Evolutionary conservation across 306 rosid genomes (phyloP).

Genomic region (Quercus alba): DNA sequence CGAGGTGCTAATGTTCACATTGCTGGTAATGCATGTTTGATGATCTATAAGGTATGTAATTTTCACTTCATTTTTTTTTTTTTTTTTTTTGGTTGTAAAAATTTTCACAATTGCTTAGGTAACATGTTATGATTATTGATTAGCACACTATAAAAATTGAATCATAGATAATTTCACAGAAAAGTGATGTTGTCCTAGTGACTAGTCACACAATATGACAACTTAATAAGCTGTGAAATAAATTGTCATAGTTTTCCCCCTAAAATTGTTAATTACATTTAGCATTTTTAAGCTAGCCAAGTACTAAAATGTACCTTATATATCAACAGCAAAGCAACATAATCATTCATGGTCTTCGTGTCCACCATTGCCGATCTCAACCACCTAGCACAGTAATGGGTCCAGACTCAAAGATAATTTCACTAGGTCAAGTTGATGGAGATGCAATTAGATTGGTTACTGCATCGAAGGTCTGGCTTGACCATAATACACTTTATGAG

Average conservation of each 20-base stretch:
- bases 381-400: background rate
- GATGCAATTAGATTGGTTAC: conserved; percentile 1
- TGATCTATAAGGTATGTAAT: background rate
- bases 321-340: background rate
- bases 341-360: background rate
- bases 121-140: no score
- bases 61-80: no score
- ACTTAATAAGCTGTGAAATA: no score
- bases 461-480: background rate
- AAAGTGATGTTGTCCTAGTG: no score
- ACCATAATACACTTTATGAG: background rate
- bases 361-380: background rate
- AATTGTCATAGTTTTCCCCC: no score
- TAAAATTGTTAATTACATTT: no score
- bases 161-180: no score
- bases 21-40: background rate
- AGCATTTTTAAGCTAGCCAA: no score
- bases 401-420: background rate
- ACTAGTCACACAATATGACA: no score
- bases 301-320: no score
- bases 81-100: background rate
- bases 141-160: no score
- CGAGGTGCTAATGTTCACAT: background rate
- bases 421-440: background rate
- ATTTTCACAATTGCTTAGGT: background rate